phyloP scores from a whole-genome alignment of 495 filamentous ascomycete species.

The Penicillium nucicola region DNA sequence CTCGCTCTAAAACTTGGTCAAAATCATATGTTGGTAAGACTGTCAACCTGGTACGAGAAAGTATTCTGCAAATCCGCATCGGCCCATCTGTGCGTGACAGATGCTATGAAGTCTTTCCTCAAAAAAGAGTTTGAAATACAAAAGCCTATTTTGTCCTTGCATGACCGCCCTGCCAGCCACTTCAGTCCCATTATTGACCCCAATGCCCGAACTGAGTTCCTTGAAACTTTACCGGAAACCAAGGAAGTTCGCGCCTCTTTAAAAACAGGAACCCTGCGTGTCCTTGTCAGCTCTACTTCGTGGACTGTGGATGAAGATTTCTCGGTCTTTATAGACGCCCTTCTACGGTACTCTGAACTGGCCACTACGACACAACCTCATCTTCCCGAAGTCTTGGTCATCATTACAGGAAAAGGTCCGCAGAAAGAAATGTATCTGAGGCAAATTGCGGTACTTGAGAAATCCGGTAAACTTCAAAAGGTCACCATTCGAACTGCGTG shows the following conservation, averaged over 20 bases:
- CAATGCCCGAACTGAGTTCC: conserved; percentile 51
- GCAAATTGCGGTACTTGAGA: conserved; percentile 57
- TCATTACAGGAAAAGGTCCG: conserved; percentile 94
- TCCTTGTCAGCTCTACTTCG: conserved; percentile 87
- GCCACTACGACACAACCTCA: conserved; percentile 26
- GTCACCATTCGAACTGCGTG: conserved; percentile 78
- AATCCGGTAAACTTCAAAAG: conserved; percentile 56
- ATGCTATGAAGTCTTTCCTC: conserved; percentile 79
- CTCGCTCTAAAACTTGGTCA: conserved; percentile 64
- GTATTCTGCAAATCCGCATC: conserved; percentile 64
- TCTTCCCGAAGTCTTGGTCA: conserved; percentile 67
- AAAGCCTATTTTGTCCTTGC: conserved; percentile 66
- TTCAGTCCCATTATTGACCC: conserved; percentile 64
- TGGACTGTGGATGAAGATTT: conserved; percentile 99
- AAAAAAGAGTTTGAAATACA: conserved; percentile 58
- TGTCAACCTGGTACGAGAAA: conserved; percentile 75
- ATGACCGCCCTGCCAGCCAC: conserved; percentile 82
- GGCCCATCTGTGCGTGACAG: conserved; percentile 81
- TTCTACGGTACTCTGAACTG: conserved; percentile 65
- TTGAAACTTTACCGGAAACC: conserved; percentile 59
- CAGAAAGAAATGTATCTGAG: conserved; percentile 70
- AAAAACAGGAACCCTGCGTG: conserved; percentile 49
- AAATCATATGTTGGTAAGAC: conserved; percentile 68
- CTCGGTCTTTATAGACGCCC: conserved; percentile 77
- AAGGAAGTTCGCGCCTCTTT: conserved; percentile 53